Base-by-base conservation (phyloP, 345 rosid species). In the Brassica napus region DNA sequence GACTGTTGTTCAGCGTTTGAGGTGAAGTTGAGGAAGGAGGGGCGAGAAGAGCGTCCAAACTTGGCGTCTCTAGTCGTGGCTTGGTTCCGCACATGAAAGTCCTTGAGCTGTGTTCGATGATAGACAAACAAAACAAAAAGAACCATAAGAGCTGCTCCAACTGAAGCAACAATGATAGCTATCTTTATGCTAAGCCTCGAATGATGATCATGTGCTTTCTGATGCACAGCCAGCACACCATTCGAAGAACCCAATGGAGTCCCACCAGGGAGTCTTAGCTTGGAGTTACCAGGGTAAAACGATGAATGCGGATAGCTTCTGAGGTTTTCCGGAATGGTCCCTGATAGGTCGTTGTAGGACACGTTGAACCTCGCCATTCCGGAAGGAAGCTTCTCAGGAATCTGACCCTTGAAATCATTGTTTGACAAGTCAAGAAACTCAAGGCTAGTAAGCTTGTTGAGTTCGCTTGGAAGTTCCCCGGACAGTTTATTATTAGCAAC, bases 381-480 rank as follows among this genome's bases (percentile, higher is more conserved):
- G 10, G 87, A 72, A 18, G 95, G 83, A 73, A 94, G 94, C 80
- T 83, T 85, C 21, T 79, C 80, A 26, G 98, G 97, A 80, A 94
- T 82, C 61, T 78, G 74, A 57, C 98, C 98, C 26, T 84, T 79
- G 72, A 94, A 94, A 21, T 81, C 77, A 81, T 94, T 94, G 81
- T 80, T 78, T 18, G 98, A 94, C 76, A 94, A 86, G 87, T 94
- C 95, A 68, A 94, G 95, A 84, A 77, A 84, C 82, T 85, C 88
- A 85, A 94, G 89, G 75, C 59, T 63, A 67, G 77, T 81, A 35
- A 94, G 95, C 77, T 91, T 92, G 86, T 81, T 85, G 81, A 94
- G 86, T 77, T 92, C 95, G 77, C 73, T 60, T 8, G 98, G 98
- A 62, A 94, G 82, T 74, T 88, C 82, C 61, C 98, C 98, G 0